These are phyloP conservation scores for Fusarium xyrophilum DNA, from an alignment of 2,329 filamentous ascomycete genomes.

Conservation along the genomic window DNA sequence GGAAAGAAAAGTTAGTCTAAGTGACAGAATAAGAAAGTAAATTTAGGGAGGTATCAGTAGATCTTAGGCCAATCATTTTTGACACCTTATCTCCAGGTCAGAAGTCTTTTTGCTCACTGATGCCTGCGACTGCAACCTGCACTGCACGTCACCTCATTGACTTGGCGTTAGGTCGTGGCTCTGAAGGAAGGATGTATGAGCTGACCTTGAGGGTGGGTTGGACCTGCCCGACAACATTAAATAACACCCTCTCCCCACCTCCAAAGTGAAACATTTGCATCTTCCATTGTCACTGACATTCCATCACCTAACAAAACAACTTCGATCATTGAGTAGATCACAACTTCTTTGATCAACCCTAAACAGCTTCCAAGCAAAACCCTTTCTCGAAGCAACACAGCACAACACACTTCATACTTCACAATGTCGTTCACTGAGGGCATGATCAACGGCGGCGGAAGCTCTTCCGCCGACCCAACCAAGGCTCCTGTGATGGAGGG, in stretches of 20 bases:
- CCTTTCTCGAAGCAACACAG: background rate
- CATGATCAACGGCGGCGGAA: constrained; percentile 40
- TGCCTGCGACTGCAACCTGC: background rate
- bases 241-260: constrained; percentile 26
- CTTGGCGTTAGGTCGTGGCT: constrained; percentile 16
- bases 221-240: constrained; percentile 21
- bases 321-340: background rate
- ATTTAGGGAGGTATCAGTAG: rapidly evolving
- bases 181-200: constrained; percentile 7
- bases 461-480: constrained; percentile 41
- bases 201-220: constrained; percentile 5
- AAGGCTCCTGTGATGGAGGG: constrained; percentile 40
- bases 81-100: background rate
- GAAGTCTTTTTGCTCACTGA: background rate
- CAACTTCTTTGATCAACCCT: background rate
- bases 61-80: background rate
- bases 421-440: constrained; percentile 32
- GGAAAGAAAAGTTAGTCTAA: background rate
- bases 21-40: rapidly evolving
- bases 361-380: background rate
- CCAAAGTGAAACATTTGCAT: background rate
- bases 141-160: constrained; percentile 27
- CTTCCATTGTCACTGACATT: background rate
- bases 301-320: background rate
- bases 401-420: background rate